phyloP scores from a whole-genome alignment of 805 yeast species.

The Wickerhamiella siamensis region DNA sequence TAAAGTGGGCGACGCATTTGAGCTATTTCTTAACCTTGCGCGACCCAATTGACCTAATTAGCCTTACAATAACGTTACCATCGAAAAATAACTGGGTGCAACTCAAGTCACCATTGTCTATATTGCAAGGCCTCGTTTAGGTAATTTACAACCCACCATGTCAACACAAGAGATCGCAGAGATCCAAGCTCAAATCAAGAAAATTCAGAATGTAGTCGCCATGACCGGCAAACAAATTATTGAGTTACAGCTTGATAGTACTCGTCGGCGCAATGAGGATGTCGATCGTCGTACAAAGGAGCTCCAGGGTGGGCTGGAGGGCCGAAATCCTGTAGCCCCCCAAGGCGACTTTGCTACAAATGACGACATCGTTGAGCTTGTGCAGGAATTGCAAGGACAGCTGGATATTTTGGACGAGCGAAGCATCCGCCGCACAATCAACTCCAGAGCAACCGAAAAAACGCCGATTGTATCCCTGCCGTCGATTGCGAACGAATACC shows the following conservation, averaged over 20 bases:
- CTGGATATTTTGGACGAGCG: conserved; percentile 63
- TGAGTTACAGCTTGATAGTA: conserved; percentile 47
- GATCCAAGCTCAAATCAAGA: conserved; percentile 35
- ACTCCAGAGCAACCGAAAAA: conserved; percentile 35
- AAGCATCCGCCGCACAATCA: conserved; percentile 53
- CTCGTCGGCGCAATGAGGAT: conserved; percentile 24
- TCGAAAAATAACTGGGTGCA: no score
- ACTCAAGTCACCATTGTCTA: no score
- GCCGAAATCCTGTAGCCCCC: conserved; percentile 3
- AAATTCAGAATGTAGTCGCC: conserved; percentile 51
- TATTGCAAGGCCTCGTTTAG: no score
- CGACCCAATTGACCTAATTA: no score
- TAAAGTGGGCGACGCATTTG: conserved; percentile 49
- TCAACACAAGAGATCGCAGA: conserved; percentile 19
- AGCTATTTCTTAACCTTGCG: neutral
- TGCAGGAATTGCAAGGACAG: conserved; percentile 82
- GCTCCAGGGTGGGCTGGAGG: conserved; percentile 18
- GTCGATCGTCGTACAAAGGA: conserved; percentile 14
- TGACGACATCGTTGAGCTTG: conserved; percentile 75
- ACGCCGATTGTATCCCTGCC: conserved; percentile 51
- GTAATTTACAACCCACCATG: no score
- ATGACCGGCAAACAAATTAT: conserved; percentile 71
- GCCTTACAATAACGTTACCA: no score
- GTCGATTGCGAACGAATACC: conserved; percentile 66
- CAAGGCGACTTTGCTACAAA: conserved; percentile 37